Conservation (phyloP, 83 land plant species). For the Isoetes engelmannii region DNA sequence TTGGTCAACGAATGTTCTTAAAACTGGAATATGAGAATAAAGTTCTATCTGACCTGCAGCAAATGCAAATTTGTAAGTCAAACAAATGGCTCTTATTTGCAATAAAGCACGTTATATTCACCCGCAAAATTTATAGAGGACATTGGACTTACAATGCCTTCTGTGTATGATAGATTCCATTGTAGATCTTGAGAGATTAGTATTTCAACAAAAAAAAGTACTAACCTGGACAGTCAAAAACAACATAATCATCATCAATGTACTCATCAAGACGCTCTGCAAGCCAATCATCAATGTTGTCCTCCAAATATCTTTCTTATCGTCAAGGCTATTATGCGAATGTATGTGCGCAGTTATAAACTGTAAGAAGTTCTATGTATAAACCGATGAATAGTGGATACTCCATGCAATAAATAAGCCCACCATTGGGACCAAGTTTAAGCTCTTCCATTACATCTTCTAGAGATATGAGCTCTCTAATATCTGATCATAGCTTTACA, state of each 20-base stretch:
- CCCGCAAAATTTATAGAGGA: neutral
- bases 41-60: slow-evolving; percentile 92
- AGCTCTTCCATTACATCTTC: slow-evolving; percentile 99
- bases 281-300: slow-evolving; percentile 89
- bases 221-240: slow-evolving; percentile 96
- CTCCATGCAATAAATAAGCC: slow-evolving; percentile 98
- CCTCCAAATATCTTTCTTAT: slow-evolving; percentile 60
- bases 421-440: slow-evolving; percentile 93
- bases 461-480: slow-evolving; percentile 77
- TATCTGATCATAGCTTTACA: slow-evolving; percentile 40
- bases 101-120: neutral
- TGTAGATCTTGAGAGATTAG: too few species aligned
- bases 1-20: slow-evolving; percentile 86
- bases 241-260: slow-evolving; percentile 89
- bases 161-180: too few species aligned
- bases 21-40: slow-evolving; percentile 84
- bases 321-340: slow-evolving; percentile 7
- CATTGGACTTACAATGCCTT: neutral
- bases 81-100: neutral
- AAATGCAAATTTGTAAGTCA: neutral
- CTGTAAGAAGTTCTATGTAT: neutral
- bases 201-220: slow-evolving; percentile 6
- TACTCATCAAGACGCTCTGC: slow-evolving; percentile 81
- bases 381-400: slow-evolving; percentile 40
- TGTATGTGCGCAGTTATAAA: neutral